phyloP scores from a whole-genome alignment of 345 rosid genomes.

The Arabidopsis arenosa region DNA sequence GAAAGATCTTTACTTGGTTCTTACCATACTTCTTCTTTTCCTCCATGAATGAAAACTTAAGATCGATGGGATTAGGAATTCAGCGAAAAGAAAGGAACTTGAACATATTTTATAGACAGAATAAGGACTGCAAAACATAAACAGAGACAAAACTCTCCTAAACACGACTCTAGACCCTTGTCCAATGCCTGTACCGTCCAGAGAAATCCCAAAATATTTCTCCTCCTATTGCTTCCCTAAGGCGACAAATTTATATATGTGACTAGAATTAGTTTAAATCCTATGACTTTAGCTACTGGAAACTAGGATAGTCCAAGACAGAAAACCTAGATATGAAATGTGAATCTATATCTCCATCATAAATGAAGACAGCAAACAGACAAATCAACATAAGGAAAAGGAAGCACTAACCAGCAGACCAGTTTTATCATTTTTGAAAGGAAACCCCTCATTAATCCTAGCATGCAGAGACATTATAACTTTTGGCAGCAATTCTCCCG shows the following conservation, averaged over 20 bases:
- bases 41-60: constrained; percentile 8
- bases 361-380: constrained; percentile 23
- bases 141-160: constrained; percentile 22
- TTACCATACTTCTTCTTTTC: constrained; percentile 19
- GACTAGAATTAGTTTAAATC: constrained; percentile 12
- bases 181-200: constrained; percentile 6
- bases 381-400: constrained; percentile 5
- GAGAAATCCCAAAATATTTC: constrained; percentile 9
- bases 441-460: constrained; percentile 65
- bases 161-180: constrained; percentile 18
- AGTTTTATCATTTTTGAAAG: constrained; percentile 69
- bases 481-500: constrained; percentile 70
- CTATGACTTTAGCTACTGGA: constrained; percentile 25
- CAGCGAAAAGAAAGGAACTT: constrained; percentile 1
- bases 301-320: constrained; percentile 25
- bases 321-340: constrained; percentile 10
- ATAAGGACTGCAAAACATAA: constrained; percentile 19
- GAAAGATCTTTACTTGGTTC: constrained; percentile 25
- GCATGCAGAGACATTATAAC: constrained; percentile 62
- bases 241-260: constrained; percentile 5
- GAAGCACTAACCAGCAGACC: constrained; percentile 74
- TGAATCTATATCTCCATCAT: constrained; percentile 4
- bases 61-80: constrained; percentile 4
- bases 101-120: constrained; percentile 2
- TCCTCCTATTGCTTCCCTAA: constrained; percentile 19